These are phyloP conservation scores for Chaetoscypha palmicola DNA, from an alignment of 2,329 filamentous ascomycete genomes.

Conservation along the genomic window DNA sequence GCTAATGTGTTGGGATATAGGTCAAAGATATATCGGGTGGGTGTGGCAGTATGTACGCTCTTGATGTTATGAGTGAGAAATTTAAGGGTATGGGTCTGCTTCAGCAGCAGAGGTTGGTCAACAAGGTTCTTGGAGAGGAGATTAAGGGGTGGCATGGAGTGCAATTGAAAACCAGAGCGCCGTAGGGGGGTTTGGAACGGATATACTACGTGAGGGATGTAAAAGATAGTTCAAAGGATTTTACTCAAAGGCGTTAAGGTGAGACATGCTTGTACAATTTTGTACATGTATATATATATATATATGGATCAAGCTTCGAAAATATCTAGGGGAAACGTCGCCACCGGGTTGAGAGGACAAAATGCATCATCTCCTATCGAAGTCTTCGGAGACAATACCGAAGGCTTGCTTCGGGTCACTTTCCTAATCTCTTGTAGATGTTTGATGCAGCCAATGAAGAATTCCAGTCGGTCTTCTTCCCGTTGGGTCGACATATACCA, in stretches of 20 bases:
- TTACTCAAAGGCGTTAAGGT: too few species aligned
- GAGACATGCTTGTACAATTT: background rate
- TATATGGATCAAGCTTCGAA: too few species aligned
- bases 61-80: slow-evolving; percentile 64
- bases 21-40: slow-evolving; percentile 75
- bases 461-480: background rate
- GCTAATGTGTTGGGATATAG: slow-evolving; percentile 24
- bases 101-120: slow-evolving; percentile 78
- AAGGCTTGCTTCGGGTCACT: background rate
- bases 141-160: slow-evolving; percentile 79
- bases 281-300: background rate
- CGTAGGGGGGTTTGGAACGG: slow-evolving; percentile 8
- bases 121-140: slow-evolving; percentile 64
- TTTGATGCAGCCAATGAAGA: background rate
- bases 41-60: slow-evolving; percentile 81
- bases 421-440: background rate
- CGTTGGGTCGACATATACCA: background rate
- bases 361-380: background rate
- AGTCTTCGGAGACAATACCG: background rate
- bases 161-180: slow-evolving; percentile 63
- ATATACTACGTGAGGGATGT: background rate
- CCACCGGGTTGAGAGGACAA: too few species aligned
- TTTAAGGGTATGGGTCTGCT: slow-evolving; percentile 68
- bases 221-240: background rate
- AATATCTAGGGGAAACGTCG: too few species aligned